A percentile compares a stretch with the other conserved stretches of the same genome.
phyloP scores from a whole-genome alignment of 805 yeast species.

The Saccharomyces mikatae region DNA sequence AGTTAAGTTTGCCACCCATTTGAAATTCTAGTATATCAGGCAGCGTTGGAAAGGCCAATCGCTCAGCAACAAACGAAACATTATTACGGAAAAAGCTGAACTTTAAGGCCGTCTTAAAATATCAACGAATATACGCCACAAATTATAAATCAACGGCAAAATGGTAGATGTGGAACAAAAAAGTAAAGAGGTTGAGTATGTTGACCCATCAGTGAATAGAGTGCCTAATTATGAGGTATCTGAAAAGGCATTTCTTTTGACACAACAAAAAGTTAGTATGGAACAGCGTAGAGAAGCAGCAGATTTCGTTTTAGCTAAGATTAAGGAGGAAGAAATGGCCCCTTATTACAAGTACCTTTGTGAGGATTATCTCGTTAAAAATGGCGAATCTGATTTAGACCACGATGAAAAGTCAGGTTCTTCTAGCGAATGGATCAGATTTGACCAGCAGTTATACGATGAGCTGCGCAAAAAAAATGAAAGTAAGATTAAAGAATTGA shows the following conservation, averaged over 20 bases:
- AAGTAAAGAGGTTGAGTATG: conserved; percentile 17
- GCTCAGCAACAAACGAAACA: neutral
- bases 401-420: conserved; percentile 7
- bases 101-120: neutral
- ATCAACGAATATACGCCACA: neutral
- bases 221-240: conserved; percentile 79
- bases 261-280: conserved; percentile 31
- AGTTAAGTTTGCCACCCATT: conserved; percentile 2
- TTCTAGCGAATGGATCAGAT: conserved; percentile 34
- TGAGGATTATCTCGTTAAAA: conserved; percentile 30
- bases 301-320: conserved; percentile 42
- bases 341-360: conserved; percentile 73
- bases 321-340: conserved; percentile 59
- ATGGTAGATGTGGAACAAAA: conserved; percentile 6
- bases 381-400: neutral
- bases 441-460: conserved; percentile 54
- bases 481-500: conserved; percentile 41
- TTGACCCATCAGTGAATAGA: conserved; percentile 30
- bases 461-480: conserved; percentile 46
- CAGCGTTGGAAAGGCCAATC: neutral
- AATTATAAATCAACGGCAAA: neutral
- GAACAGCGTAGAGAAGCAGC: conserved; percentile 37
- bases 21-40: neutral
- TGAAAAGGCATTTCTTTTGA: conserved; percentile 65
- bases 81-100: neutral